Conservation (phyloP, 805 yeast species). For the Gaillardinia entomophila region DNA sequence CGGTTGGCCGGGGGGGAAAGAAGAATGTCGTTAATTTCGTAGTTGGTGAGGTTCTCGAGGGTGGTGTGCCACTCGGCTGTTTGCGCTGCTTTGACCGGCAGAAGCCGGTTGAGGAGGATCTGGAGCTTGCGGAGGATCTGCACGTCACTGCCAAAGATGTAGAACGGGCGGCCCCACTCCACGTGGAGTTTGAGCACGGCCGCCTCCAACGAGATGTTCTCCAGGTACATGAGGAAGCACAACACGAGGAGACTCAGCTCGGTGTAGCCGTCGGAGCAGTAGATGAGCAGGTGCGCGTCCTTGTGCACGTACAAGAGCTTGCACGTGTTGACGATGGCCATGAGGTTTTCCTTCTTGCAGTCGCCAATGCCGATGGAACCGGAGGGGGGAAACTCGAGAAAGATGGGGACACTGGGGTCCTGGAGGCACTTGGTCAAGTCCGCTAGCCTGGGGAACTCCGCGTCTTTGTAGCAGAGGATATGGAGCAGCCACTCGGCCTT, state of each 20-base stretch:
- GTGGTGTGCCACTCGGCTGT: conserved; percentile 19
- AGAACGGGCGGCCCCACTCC: conserved; percentile 70
- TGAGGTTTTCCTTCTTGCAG: conserved; percentile 53
- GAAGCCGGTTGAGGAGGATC: conserved; percentile 49
- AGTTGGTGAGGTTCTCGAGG: conserved; percentile 21
- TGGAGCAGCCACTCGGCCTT: conserved; percentile 49
- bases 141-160: conserved; percentile 74
- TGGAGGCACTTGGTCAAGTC: conserved; percentile 24
- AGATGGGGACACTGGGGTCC: conserved; percentile 14
- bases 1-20: conserved; percentile 11
- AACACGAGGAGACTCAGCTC: conserved; percentile 76
- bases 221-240: conserved; percentile 65
- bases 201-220: conserved; percentile 54
- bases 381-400: conserved; percentile 72
- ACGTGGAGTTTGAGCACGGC: conserved; percentile 62
- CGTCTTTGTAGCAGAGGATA: conserved; percentile 56
- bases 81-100: conserved; percentile 37
- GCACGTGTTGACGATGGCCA: conserved; percentile 62
- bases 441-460: conserved; percentile 43
- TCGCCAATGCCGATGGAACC: conserved; percentile 80
- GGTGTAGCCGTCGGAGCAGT: conserved; percentile 89
- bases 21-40: conserved; percentile 30
- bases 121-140: conserved; percentile 60
- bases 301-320: conserved; percentile 50
- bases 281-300: conserved; percentile 47